Conservation (phyloP, 257 asterid genomes). For the Ajuga chamaepitys region DNA sequence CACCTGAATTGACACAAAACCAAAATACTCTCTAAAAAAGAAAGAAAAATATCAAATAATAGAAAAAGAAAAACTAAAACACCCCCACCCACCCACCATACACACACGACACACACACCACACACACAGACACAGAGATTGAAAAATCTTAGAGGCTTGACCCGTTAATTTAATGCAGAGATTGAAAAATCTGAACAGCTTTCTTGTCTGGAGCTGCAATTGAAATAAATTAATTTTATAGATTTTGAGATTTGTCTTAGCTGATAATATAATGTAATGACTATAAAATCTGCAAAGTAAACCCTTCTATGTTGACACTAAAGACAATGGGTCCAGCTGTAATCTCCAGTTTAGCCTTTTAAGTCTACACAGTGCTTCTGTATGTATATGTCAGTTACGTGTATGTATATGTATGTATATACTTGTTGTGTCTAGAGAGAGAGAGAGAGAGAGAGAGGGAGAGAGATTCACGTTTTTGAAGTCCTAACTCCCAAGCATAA, state of each 20-base stretch:
- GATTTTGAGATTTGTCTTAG: slow-evolving; percentile 22
- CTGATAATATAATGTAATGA: slow-evolving; percentile 13
- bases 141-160: slow-evolving; percentile 29
- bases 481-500: slow-evolving; percentile 40
- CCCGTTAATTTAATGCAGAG: slow-evolving; percentile 52
- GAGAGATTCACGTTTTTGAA: slow-evolving; percentile 34
- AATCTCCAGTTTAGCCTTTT: slow-evolving; percentile 43
- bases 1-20: too few species aligned
- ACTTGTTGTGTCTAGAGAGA: slow-evolving; percentile 15
- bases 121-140: too few species aligned
- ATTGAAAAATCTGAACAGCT: slow-evolving; percentile 53
- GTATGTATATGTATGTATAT: slow-evolving; percentile 21
- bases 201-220: slow-evolving; percentile 42
- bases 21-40: too few species aligned
- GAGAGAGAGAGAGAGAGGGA: slow-evolving; percentile 20
- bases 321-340: slow-evolving; percentile 71
- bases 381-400: slow-evolving; percentile 24
- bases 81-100: slow-evolving; percentile 12
- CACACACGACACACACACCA: slow-evolving; percentile 7
- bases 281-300: slow-evolving; percentile 31
- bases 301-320: slow-evolving; percentile 30
- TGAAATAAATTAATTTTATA: slow-evolving; percentile 12
- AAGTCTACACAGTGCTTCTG: slow-evolving; percentile 29
- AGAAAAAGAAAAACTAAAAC: neutral
- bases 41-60: neutral